A percentile compares a stretch with the other conserved stretches of the same genome.
Conservation (phyloP, 352 stramenopile species). For the Phytophthora brassicae region DNA sequence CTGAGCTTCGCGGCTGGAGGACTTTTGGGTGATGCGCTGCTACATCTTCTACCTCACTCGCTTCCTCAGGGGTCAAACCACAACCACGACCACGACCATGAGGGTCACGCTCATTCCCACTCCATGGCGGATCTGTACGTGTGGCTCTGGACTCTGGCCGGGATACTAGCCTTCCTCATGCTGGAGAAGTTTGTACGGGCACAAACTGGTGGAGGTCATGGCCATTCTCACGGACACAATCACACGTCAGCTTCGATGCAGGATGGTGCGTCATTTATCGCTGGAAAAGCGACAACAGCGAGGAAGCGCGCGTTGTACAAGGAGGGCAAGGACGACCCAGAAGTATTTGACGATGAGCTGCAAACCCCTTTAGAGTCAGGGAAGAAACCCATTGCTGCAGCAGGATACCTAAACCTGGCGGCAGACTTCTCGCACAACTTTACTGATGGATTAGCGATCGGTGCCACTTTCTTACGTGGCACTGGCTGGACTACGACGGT, state of each 20-base stretch:
- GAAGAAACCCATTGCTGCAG: constrained; percentile 63
- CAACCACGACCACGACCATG: constrained; percentile 46
- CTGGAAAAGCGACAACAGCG: constrained; percentile 23
- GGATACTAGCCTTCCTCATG: constrained; percentile 77
- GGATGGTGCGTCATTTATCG: constrained; percentile 12
- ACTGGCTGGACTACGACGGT: constrained; percentile 86
- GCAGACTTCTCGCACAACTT: constrained; percentile 94
- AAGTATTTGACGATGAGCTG: constrained; percentile 18
- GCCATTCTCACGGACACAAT: constrained; percentile 38
- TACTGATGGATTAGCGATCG: constrained; percentile 93
- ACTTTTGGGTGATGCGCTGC: constrained; percentile 87
- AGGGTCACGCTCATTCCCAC: constrained; percentile 51
- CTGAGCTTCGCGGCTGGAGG: constrained; percentile 88
- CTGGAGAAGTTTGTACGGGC: constrained; percentile 82
- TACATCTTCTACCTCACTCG: constrained; percentile 91
- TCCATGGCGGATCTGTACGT: constrained; percentile 62
- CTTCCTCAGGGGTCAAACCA: constrained; percentile 41
- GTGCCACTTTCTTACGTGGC: constrained; percentile 82
- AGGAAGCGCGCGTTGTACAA: constrained; percentile 43
- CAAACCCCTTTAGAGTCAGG: constrained; percentile 7
- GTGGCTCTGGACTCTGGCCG: constrained; percentile 77
- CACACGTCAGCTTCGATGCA: constrained; percentile 32
- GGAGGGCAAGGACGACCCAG: constrained; percentile 31
- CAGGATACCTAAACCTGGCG: constrained; percentile 90
- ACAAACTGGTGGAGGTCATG: constrained; percentile 46